These are phyloP conservation scores for Phytophthora lateralis DNA, from an alignment of 352 stramenopile genomes.

Conservation along the genomic window DNA sequence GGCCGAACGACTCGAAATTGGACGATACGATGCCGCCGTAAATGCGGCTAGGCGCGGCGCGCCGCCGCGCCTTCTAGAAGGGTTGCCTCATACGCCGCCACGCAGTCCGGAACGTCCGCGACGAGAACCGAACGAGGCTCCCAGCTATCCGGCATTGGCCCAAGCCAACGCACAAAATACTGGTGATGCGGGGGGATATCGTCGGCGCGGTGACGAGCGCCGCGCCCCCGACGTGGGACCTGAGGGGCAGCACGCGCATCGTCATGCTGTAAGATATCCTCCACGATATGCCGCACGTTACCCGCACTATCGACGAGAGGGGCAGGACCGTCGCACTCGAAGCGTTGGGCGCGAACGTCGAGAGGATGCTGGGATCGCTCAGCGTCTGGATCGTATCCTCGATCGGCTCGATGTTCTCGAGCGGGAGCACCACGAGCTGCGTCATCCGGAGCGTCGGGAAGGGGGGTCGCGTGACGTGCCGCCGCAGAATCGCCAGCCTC, in stretches of 20 bases:
- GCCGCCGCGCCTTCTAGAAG: neutral
- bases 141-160: slow-evolving; percentile 1
- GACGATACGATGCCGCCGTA: no score
- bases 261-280: neutral
- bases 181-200: neutral
- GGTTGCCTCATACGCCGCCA: slow-evolving; percentile 12
- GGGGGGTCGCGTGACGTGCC: neutral
- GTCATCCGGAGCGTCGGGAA: neutral
- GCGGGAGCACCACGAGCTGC: neutral
- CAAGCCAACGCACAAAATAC: slow-evolving; percentile 8
- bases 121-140: slow-evolving; percentile 4
- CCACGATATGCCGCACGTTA: neutral
- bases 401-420: neutral
- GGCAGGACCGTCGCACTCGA: neutral
- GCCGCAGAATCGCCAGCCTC: neutral
- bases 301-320: neutral
- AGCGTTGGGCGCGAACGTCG: neutral
- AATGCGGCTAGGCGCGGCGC: slow-evolving; percentile 3
- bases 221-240: no score
- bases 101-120: slow-evolving; percentile 3
- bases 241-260: neutral
- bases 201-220: neutral
- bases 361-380: neutral
- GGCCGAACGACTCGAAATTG: no score
- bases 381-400: neutral